A percentile compares a stretch with the other conserved stretches of the same genome.
phyloP scores from a whole-genome alignment of 805 yeast genomes.

The Candida pseudofarinosa region DNA sequence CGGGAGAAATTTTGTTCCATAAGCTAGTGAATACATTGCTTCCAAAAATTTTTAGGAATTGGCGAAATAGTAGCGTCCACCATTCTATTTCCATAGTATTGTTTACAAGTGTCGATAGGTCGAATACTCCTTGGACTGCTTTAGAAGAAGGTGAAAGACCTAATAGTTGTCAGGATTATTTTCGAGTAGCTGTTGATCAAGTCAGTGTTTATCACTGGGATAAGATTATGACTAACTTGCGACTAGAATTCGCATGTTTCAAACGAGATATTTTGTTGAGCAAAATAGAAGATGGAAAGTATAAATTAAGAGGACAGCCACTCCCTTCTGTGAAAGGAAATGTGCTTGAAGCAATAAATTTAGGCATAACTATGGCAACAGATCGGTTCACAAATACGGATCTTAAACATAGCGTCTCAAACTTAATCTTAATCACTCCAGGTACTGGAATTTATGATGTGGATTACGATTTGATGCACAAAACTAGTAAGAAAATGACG shows the following conservation, averaged over 20 bases:
- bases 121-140: conserved; percentile 49
- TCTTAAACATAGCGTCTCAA: conserved; percentile 85
- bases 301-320: conserved; percentile 54
- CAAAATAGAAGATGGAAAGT: conserved; percentile 13
- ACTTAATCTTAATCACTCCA: conserved; percentile 81
- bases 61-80: conserved; percentile 85
- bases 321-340: conserved; percentile 90
- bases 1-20: conserved; percentile 91
- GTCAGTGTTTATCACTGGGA: conserved; percentile 87
- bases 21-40: conserved; percentile 87
- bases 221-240: conserved; percentile 80
- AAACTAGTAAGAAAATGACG: conserved; percentile 71
- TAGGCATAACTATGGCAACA: conserved; percentile 72
- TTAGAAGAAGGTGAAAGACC: conserved; percentile 70
- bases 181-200: conserved; percentile 92
- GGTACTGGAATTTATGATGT: conserved; percentile 94
- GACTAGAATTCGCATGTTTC: conserved; percentile 81
- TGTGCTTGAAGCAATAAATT: conserved; percentile 77
- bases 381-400: conserved; percentile 83
- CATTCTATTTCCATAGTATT: conserved; percentile 87
- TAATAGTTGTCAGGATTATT: conserved; percentile 68
- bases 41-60: conserved; percentile 81
- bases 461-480: conserved; percentile 68
- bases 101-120: conserved; percentile 75
- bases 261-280: conserved; percentile 65